These are phyloP conservation scores for Lactifluus volemus DNA, from an alignment of 768 basidiomycete species.

Conservation along the genomic window DNA sequence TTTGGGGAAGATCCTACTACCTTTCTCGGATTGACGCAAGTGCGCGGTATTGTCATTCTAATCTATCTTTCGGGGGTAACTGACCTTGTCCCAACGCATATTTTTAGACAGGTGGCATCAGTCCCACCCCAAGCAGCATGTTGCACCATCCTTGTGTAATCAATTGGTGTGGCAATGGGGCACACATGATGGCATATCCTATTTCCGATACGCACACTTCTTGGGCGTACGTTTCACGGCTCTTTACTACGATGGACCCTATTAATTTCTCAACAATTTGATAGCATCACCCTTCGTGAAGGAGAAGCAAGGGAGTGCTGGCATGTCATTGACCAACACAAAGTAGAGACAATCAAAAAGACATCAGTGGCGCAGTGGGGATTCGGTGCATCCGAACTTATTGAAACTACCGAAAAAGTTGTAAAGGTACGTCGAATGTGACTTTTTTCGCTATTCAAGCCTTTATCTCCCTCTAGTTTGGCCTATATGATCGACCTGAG, in stretches of 20 bases:
- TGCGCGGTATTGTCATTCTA: slow-evolving; percentile 8
- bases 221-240: slow-evolving; percentile 30
- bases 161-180: slow-evolving; percentile 31
- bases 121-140: slow-evolving; percentile 22
- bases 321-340: slow-evolving; percentile 29
- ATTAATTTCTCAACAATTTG: slow-evolving; percentile 8
- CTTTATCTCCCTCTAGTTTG: slow-evolving; percentile 25
- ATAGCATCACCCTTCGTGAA: slow-evolving; percentile 31
- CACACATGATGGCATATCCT: slow-evolving; percentile 32
- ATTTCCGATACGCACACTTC: slow-evolving; percentile 26
- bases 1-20: slow-evolving; percentile 30
- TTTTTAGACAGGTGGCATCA: slow-evolving; percentile 31
- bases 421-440: slow-evolving; percentile 23
- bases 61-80: background rate
- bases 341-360: slow-evolving; percentile 22
- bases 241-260: background rate
- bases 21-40: slow-evolving; percentile 36
- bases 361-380: slow-evolving; percentile 22
- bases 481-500: slow-evolving; percentile 37
- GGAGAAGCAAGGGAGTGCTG: slow-evolving; percentile 34
- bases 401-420: slow-evolving; percentile 21
- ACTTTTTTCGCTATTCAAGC: background rate
- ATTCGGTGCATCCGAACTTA: slow-evolving; percentile 23
- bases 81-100: background rate
- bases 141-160: slow-evolving; percentile 21